These are phyloP conservation scores for Yamadazyma kanchanaburiensis DNA, from an alignment of 1,139 yeast genomes.

Conservation along the genomic window DNA sequence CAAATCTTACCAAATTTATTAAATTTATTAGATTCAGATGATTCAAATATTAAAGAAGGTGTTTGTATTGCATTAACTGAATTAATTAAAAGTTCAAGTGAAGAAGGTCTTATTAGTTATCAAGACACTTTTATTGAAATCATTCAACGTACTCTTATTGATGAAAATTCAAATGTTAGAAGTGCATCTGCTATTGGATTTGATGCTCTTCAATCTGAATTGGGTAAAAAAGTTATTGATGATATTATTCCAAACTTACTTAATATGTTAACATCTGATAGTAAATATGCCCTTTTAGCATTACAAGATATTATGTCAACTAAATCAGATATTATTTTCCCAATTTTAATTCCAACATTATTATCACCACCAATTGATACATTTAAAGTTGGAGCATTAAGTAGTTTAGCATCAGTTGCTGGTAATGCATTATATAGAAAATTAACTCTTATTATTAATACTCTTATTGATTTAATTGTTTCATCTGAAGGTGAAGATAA, in stretches of 20 bases:
- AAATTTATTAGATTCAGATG: constrained; percentile 60
- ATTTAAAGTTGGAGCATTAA: constrained; percentile 82
- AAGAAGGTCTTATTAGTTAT: constrained; percentile 59
- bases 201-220: constrained; percentile 74
- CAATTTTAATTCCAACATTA: constrained; percentile 84
- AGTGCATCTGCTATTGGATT: constrained; percentile 91
- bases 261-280: constrained; percentile 49
- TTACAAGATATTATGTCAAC: constrained; percentile 90
- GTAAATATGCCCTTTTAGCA: constrained; percentile 78
- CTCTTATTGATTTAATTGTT: constrained; percentile 64
- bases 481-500: constrained; percentile 33
- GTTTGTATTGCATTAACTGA: constrained; percentile 92
- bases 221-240: constrained; percentile 86
- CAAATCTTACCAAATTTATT: constrained; percentile 85
- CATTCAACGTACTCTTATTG: constrained; percentile 77
- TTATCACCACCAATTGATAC: constrained; percentile 78
- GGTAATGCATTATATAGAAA: constrained; percentile 79
- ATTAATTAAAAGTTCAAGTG: constrained; percentile 71
- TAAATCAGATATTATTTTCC: constrained; percentile 89
- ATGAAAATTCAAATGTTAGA: constrained; percentile 69
- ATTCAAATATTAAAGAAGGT: constrained; percentile 84
- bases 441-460: constrained; percentile 65
- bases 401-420: constrained; percentile 88
- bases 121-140: constrained; percentile 71
- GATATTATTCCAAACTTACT: constrained; percentile 84